Evolutionary conservation across 768 basidiomycete species (phyloP), one percentile per base, ranked within the genome.

Genomic region (Russula sp.): DNA sequence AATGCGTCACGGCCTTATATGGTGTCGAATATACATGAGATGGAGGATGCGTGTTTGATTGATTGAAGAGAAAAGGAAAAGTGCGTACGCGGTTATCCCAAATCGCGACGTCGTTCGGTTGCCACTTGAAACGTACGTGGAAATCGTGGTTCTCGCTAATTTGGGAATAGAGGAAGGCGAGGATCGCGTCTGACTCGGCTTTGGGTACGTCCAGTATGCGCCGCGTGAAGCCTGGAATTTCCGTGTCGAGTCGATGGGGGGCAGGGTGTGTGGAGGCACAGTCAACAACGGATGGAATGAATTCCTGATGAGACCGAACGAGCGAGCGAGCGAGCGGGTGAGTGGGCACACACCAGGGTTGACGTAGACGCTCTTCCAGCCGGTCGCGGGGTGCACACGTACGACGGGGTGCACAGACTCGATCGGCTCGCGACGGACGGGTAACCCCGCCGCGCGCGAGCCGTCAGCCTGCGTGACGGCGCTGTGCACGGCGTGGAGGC

Each of bases 381-480:
- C 89, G 0, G 91, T 94, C 1, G 80, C 85, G 20, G 92, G 91
- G 71, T 93, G 87, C 11, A 92, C 89, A 52, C 91, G 85, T 58
- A 94, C 88, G 52, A 94, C 77, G 18, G 91, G 91, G 72, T 93
- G 91, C 37, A 88, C 55, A 3, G 64, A 61, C 45, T 68, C 66
- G 37, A 66, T 50, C 20, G 64, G 49, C 55, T 66, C 66, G 35
- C 61, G 64, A 40, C 64, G 64, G 4, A 68, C 55, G 8, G 64
- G 54, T 3, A 57, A 35, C 18, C 58, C 55, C 22, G 61, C 53
- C 31, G 49, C 61, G 6, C 53, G 56, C 27, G 66, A 55, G 31
- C 61, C 55, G 13, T 60, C 62, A 3, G 75, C 70, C 68, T 85
- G 84, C 2, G 71, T 70, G 20, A 83, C 79, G 20, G 81, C 83